These are phyloP conservation scores for Biscogniauxia mediterranea DNA, from an alignment of 2,329 filamentous ascomycete species.

Conservation along the genomic window DNA sequence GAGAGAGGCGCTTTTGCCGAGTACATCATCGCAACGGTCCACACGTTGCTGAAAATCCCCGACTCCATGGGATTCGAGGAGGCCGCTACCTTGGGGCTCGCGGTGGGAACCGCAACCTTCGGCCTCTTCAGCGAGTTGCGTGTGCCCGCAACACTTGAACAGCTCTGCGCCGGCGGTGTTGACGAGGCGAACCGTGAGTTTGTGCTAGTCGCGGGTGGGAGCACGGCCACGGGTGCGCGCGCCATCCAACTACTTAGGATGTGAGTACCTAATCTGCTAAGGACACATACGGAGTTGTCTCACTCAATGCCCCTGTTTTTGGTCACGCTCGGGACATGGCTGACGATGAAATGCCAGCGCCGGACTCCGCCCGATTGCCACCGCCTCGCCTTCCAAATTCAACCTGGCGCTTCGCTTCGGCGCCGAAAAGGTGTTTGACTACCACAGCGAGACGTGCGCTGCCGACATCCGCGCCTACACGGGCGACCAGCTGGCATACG, in stretches of 20 bases:
- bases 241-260: slow-evolving; percentile 42
- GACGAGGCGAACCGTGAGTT: slow-evolving; percentile 4
- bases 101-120: slow-evolving; percentile 28
- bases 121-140: slow-evolving; percentile 30
- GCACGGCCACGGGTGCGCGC: slow-evolving; percentile 41
- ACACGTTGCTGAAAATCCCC: slow-evolving; percentile 32
- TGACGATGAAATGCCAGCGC: slow-evolving; percentile 15
- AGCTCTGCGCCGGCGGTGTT: slow-evolving; percentile 8
- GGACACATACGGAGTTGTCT: neutral
- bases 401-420: slow-evolving; percentile 41
- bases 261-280: neutral
- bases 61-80: slow-evolving; percentile 30
- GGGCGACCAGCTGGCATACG: slow-evolving; percentile 35
- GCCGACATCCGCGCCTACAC: slow-evolving; percentile 39
- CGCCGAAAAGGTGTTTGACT: slow-evolving; percentile 46
- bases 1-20: slow-evolving; percentile 34
- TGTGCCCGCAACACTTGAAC: slow-evolving; percentile 24
- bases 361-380: slow-evolving; percentile 42
- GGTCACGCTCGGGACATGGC: no score
- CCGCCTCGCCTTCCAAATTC: slow-evolving; percentile 43
- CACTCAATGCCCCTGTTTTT: neutral
- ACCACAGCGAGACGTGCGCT: slow-evolving; percentile 35
- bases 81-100: slow-evolving; percentile 31
- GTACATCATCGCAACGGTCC: slow-evolving; percentile 27
- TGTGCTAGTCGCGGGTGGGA: slow-evolving; percentile 46